Evolutionary conservation across 2,329 filamentous ascomycete genomes (phyloP).

Genomic region (Arthroderma sp.): DNA sequence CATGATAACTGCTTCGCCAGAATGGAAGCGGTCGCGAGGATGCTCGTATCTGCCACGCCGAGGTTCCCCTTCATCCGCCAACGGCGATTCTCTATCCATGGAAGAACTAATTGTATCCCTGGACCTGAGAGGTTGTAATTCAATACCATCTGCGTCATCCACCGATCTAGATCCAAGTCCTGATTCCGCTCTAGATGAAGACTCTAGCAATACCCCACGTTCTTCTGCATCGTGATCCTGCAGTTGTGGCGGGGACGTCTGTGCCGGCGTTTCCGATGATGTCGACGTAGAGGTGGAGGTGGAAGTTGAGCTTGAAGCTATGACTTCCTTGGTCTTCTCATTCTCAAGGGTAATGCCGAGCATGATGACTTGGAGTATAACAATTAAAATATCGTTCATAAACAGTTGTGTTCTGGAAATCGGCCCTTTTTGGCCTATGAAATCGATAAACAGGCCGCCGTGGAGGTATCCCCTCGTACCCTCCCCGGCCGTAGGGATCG

Average conservation of each 20-base stretch:
- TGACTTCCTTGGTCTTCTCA: slow-evolving; percentile 29
- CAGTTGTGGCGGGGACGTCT: slow-evolving; percentile 7
- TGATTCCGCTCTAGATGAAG: no score
- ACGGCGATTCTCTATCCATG: no score
- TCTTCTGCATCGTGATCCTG: slow-evolving; percentile 51
- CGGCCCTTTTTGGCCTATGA: slow-evolving; percentile 48
- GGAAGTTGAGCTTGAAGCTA: slow-evolving; percentile 2
- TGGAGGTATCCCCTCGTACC: slow-evolving; percentile 43
- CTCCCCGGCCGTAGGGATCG: slow-evolving; percentile 39
- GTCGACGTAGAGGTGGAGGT: slow-evolving; percentile 15
- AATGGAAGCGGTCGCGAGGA: slow-evolving; percentile 25
- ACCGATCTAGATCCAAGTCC: no score
- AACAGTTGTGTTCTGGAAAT: slow-evolving; percentile 41
- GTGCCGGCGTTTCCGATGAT: no score
- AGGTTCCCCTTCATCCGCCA: slow-evolving; percentile 15
- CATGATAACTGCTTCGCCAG: slow-evolving; percentile 26
- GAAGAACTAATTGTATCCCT: slow-evolving; percentile 1
- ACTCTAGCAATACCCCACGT: slow-evolving; percentile 33
- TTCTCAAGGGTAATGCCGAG: slow-evolving; percentile 42
- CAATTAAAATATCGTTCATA: slow-evolving; percentile 40
- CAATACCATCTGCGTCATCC: slow-evolving; percentile 20
- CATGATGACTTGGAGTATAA: slow-evolving; percentile 45
- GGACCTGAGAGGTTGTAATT: slow-evolving; percentile 24
- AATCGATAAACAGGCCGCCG: slow-evolving; percentile 51
- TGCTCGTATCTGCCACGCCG: slow-evolving; percentile 14